phyloP scores from a whole-genome alignment of 345 rosid genomes.

The Sonneratia alba region DNA sequence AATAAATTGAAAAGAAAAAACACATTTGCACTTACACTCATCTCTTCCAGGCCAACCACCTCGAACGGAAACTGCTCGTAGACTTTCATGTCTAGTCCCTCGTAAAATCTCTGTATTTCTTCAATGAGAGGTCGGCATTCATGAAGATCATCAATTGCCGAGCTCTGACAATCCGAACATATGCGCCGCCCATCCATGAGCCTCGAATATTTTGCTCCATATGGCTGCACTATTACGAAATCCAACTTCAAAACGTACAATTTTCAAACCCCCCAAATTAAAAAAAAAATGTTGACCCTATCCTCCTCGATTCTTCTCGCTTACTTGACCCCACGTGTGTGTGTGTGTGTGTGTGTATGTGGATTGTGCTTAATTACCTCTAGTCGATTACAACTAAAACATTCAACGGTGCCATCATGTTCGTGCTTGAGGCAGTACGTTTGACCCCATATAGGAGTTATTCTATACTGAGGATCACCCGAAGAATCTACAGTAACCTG shows the following conservation, averaged over 20 bases:
- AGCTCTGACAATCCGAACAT: conserved; percentile 3
- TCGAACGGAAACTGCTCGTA: not conserved
- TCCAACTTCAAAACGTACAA: not conserved
- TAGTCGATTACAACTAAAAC: conserved; percentile 79
- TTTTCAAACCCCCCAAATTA: not conserved
- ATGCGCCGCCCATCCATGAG: conserved; percentile 65
- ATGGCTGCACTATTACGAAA: conserved; percentile 30
- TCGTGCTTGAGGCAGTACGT: conserved; percentile 80
- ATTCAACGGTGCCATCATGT: conserved; percentile 65
- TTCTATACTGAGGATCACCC: conserved; percentile 66
- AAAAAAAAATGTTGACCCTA: not conserved
- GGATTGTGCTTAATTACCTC: conserved; percentile 40
- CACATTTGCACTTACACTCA: conserved; percentile 10
- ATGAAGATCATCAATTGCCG: not conserved
- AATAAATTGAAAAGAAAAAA: not conserved
- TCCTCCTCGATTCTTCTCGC: not conserved
- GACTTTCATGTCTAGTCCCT: conserved; percentile 7
- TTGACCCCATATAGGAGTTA: conserved; percentile 78
- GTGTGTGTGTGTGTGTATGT: too few species aligned
- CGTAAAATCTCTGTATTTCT: not conserved
- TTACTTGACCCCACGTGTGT: too few species aligned
- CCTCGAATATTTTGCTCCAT: conserved; percentile 42
- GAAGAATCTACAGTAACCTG: conserved; percentile 67
- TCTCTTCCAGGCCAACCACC: conserved; percentile 5
- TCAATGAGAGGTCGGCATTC: not conserved